Evolutionary conservation across 129 eudicot species (phyloP), one percentile per base, ranked within the genome.

Genomic region (Scalesia atractyloides): DNA sequence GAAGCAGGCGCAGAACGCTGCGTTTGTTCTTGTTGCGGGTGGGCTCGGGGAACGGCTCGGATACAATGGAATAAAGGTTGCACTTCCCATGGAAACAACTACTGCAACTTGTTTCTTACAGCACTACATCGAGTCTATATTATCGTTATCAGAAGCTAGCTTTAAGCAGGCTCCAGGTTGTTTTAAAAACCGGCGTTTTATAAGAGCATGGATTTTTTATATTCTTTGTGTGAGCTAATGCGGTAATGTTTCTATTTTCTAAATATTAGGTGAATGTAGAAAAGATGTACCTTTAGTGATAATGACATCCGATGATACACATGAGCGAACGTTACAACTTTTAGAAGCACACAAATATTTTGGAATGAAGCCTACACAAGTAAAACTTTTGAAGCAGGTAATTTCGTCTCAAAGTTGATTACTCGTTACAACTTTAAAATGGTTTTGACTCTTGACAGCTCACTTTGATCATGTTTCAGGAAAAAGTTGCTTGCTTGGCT

Each of bases 31-130:
- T 79, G 99, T 95, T 81, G 99, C 99, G 17, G 99, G 97, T 41
- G 99, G 99, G 73, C 99, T 95, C 58, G 99, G 99, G 24, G 99
- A 95, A 68, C 97, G 99, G 80, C 99, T 95, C 56, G 99, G 99
- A 51, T 95, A 95, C 84, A 90, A 86, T 48, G 99, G 97, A 64
- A 90, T 95, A 50, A 95, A 95, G 96, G 99, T 90, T 60, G 96
- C 92, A 24, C 94, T 89, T 74, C 96, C 95, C n/a, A 20, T 70
- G 80, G 96, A 92, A 53, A 73, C 90, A 24, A 87, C 87, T 77
- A 86, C 91, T 8, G 87, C 84, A 49, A 81, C 89, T 66, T 92
- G 96, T 82, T 92, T 86, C 85, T 70, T 92, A 76, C 94, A 92
- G 41, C 94, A 77, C 50, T 92, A 92, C 81, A 86, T 92, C 12